Evolutionary conservation across 1,284 basidiomycete genomes (phyloP), one percentile per base, ranked within the genome.

Genomic region (Cryptococcus deneoformans): DNA sequence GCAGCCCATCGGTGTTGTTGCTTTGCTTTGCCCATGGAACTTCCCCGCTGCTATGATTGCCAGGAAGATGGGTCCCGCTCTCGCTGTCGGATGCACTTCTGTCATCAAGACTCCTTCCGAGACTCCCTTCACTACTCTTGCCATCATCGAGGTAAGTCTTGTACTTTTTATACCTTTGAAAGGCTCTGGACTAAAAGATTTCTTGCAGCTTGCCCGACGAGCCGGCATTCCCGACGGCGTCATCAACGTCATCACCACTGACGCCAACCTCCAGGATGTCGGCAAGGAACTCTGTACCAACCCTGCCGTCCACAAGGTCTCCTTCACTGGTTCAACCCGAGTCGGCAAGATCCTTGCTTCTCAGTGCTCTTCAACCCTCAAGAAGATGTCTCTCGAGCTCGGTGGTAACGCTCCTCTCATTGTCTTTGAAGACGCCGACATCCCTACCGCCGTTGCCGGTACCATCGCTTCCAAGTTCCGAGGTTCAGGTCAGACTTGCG

Each of bases 41-140:
- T 95, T 96, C 80, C n/a, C 92, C 6, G 92, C 89, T 24, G 93
- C 92, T 0, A 96, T 96, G 82, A 81, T 84, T 60, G 81, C 82
- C 1, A 76, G 83, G 47, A 84, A 84, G 70, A 66, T 83, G 43
- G 81, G 77, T 1, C 82, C 83, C 1, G 83, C 82, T 45, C 84
- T 99, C 14, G 91, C 93, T 8, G 93, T 93, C 14, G 96, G 96
- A 29, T 99, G 96, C 77, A 98, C 95, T 0, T 84, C 87, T 1
- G 94, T 99, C 54, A 86, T 98, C 77, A 99, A 99, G 74, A 93
- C 94, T 2, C 88, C 96, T 2, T 85, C 93, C 1, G 95, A 99
- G 79, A 94, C 96, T 0, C 96, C 96, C 0, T 96, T 91, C 79
- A 93, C 92, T 40, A 87, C 88, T 14, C 84, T 99, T 20, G 96